Evolutionary conservation across 2,329 filamentous ascomycete genomes (phyloP), one percentile per base, ranked within the genome.

Genomic region (Colletotrichum chlorophyti): DNA sequence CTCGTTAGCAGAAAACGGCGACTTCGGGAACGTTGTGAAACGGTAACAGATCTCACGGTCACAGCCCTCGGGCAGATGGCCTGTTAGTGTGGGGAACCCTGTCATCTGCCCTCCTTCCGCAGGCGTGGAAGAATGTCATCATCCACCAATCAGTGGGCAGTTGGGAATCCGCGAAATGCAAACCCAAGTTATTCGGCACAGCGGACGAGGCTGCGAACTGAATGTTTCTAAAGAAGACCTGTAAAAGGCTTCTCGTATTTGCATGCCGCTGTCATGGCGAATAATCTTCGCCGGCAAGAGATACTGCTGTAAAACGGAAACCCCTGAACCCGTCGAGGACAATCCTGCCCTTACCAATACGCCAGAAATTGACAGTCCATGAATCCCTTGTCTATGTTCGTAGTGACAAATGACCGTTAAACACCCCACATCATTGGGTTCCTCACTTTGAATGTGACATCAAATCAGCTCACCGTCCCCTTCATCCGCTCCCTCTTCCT

Each of bases 391-490:
- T 49, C 46, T 49, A 38, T 49, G n/a, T 10, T 26, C 46, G 17
- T 34, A 32, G 34, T 31, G 17, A n/a, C n/a, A n/a, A 40, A 15
- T 38, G 31, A 29, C 27, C n/a, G n/a, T 37, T 27, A 19, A 35
- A 35, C 9, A 11, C 19, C 32, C 10, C 14, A 15, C 35, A 32
- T 24, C 6, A 10, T 8, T 15, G 10, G 27, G 23, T 19, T 17
- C 11, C 19, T n/a, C 2, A 8, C 5, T n/a, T 5, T 19, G 35
- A 19, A n/a, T 19, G 15, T 11, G 34, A 12, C 1, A 24, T 51
- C 34, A 81, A 45, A 80, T 65, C 66, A 84, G 61, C 62, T 86
- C 83, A 1, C 82, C 84, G 50, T 86, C 84, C 0, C 80, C 84
- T 1, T 84, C 76, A 2, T 77, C 80, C 12, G 68, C 76, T 6